Percentiles rank a stretch among this genome's conserved stretches.
These are phyloP conservation scores for Elsinoe ampelina DNA, from an alignment of 2,329 filamentous ascomycete genomes.

Conservation along the genomic window DNA sequence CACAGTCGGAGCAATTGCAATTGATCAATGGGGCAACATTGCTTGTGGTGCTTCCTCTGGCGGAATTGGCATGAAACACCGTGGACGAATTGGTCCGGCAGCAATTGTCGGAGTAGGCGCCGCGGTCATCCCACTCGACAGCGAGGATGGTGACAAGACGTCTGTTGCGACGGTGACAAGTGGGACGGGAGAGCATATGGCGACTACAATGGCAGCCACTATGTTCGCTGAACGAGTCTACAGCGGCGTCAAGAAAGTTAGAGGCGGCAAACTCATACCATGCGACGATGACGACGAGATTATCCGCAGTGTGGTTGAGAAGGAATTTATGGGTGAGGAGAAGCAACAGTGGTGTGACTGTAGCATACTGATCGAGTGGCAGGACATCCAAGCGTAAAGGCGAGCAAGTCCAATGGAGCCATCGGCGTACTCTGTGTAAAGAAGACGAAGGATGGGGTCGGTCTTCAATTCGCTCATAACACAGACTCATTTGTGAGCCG, in stretches of 20 bases:
- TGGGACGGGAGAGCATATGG: constrained; percentile 96
- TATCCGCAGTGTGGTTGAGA: constrained; percentile 65
- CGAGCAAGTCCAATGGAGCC: constrained; percentile 72
- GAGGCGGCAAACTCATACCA: constrained; percentile 47
- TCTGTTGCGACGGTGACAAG: constrained; percentile 80
- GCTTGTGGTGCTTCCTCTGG: constrained; percentile 93
- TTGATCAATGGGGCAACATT: constrained; percentile 77
- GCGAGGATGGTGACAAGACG: constrained; percentile 57
- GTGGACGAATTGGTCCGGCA: constrained; percentile 81
- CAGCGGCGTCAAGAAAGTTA: constrained; percentile 52
- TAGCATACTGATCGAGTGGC: not conserved
- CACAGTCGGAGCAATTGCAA: constrained; percentile 90
- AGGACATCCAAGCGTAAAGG: constrained; percentile 69
- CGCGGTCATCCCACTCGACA: constrained; percentile 70
- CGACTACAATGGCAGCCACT: constrained; percentile 82
- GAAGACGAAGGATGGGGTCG: constrained; percentile 64
- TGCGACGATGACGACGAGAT: constrained; percentile 46
- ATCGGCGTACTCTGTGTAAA: constrained; percentile 90
- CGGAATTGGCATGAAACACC: constrained; percentile 97
- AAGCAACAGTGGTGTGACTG: not conserved
- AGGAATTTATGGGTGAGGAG: constrained; percentile 73
- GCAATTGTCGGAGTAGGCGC: constrained; percentile 88
- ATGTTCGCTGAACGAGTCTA: constrained; percentile 81
- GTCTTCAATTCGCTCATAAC: constrained; percentile 91
- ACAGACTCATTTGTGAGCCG: constrained; percentile 64